phyloP scores from a whole-genome alignment of 805 yeast species.

The Suhomyces sp. region DNA sequence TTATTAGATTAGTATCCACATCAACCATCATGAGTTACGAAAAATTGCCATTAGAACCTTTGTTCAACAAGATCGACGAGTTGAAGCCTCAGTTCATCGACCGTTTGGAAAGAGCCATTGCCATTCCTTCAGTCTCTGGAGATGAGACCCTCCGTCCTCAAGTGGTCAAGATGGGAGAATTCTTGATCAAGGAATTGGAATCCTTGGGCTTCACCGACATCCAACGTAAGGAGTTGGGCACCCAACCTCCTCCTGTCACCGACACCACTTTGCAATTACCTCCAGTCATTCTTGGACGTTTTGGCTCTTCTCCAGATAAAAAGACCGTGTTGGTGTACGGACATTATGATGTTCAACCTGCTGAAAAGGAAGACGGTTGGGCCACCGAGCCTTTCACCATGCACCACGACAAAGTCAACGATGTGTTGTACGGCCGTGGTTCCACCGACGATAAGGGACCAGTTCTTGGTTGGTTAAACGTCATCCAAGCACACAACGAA shows the following conservation, averaged over 20 bases:
- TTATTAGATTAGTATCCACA: too few relatives aligned
- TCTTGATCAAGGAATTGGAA: constrained; percentile 66
- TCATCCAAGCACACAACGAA: constrained; percentile 84
- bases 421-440: constrained; percentile 86
- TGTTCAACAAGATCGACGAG: constrained; percentile 65
- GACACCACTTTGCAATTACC: constrained; percentile 73
- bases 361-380: constrained; percentile 92
- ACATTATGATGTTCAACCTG: constrained; percentile 99
- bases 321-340: constrained; percentile 92
- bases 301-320: constrained; percentile 77
- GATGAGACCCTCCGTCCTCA: constrained; percentile 86
- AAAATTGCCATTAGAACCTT: constrained; percentile 42
- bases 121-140: constrained; percentile 91
- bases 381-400: constrained; percentile 83
- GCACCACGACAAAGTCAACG: constrained; percentile 56
- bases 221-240: constrained; percentile 78
- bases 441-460: constrained; percentile 99
- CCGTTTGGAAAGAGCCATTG: constrained; percentile 79
- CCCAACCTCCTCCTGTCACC: constrained; percentile 87
- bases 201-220: constrained; percentile 79
- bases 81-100: constrained; percentile 72
- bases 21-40: constrained; percentile 34
- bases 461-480: constrained; percentile 94
- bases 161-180: constrained; percentile 88
- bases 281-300: constrained; percentile 89